Evolutionary conservation across 2,329 filamentous ascomycete genomes (phyloP), one percentile per base, ranked within the genome.

Genomic region (Diaporthe velutina): DNA sequence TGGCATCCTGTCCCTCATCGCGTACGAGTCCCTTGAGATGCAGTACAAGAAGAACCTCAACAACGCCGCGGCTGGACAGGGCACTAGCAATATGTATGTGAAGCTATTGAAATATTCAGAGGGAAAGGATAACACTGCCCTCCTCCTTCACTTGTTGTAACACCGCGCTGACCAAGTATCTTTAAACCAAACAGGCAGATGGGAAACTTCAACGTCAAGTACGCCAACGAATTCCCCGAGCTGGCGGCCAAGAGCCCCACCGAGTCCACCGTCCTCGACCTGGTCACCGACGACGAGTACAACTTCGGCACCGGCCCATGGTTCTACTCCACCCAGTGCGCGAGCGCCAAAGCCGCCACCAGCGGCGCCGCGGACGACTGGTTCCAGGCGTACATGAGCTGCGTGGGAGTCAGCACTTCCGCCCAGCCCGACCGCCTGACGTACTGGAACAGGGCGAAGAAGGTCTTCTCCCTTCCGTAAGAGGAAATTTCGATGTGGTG

Each of bases 1-100:
- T 9, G 94, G 92, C 30, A 83, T 96, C 22, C 80, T 97, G 57
- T 87, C 92, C 17, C 86, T 95, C 80, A 93, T 94, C 85, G 90
- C 92, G 15, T 92, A 92, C 80, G 95, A 97, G 85, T 91, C 90
- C 2, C 90, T 74, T 30, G 88, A 92, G 76, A 94, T 96, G 84
- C 87, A 89, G 79, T 96, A 90, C 88, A 94, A 93, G 83, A 88
- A 87, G 82, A 95, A 95, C 83, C 85, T 91, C 78, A 89, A 82
- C 79, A 81, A 81, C 4, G 85, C 84, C 38, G 80, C 83, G 0
- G 86, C 89, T 0, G 92, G 92, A 5, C 91, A 93, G 80, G 92
- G 92, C 3, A 93, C 92, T 4, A 80, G 79, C 72, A 83, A 84
- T 78, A 82, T 83, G 82, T 73, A 55, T 72, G 73, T 68, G 7